Conservation (phyloP, 2,329 filamentous ascomycete genomes). For the Talaromyces sp. region DNA sequence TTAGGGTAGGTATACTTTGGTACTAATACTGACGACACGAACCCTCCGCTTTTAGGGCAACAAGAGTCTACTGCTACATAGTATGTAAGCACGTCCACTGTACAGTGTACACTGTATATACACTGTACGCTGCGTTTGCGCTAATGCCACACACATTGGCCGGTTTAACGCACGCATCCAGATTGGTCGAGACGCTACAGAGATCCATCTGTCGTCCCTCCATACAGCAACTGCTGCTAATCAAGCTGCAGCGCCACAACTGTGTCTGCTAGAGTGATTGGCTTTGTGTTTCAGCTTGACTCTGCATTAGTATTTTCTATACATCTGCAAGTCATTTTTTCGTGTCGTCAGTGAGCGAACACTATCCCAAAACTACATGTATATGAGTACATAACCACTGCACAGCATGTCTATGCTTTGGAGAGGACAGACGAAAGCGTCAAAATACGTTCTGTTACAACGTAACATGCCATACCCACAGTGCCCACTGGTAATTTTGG, state of each 20-base stretch:
- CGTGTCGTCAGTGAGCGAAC: not conserved
- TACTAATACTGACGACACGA: slow-evolving; percentile 11
- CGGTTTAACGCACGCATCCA: slow-evolving; percentile 8
- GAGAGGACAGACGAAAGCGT: not conserved
- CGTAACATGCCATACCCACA: not conserved
- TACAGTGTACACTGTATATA: not conserved
- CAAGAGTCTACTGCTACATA: not conserved
- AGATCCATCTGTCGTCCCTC: not conserved
- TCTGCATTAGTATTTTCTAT: not conserved
- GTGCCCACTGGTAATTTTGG: not conserved
- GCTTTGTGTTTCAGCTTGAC: not conserved
- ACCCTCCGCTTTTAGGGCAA: slow-evolving; percentile 15
- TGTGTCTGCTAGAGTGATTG: not conserved
- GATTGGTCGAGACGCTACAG: not conserved
- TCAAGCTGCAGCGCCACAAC: slow-evolving; percentile 2
- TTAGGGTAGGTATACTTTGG: slow-evolving; percentile 8
- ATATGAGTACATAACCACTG: too few species aligned
- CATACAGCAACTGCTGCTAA: not conserved
- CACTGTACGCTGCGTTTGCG: not conserved
- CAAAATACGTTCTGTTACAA: not conserved
- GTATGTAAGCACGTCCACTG: not conserved
- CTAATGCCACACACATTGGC: not conserved
- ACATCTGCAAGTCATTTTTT: not conserved
- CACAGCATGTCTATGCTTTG: not conserved
- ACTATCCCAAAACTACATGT: not conserved